phyloP scores from a whole-genome alignment of 805 yeast species.

The Komagataella pseudopastoris region DNA sequence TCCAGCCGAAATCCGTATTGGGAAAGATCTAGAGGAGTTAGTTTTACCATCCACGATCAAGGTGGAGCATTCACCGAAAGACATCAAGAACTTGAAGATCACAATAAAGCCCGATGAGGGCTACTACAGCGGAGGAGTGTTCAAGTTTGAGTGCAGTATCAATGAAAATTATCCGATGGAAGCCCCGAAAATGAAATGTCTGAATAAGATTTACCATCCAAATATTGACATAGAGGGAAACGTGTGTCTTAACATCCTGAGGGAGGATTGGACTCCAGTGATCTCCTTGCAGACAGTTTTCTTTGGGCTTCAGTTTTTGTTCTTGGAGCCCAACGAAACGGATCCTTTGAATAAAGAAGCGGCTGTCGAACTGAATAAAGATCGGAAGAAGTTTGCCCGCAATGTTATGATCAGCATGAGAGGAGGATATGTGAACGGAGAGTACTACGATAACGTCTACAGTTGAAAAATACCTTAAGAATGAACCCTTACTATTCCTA shows the following conservation, averaged over 20 bases:
- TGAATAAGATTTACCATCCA: constrained; percentile 76
- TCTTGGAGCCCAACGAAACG: constrained; percentile 80
- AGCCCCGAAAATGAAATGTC: constrained; percentile 74
- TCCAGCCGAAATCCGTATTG: constrained; percentile 67
- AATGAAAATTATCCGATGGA: constrained; percentile 78
- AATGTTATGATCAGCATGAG: constrained; percentile 53
- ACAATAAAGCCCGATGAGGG: constrained; percentile 59
- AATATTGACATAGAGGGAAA: constrained; percentile 86
- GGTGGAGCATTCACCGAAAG: constrained; percentile 33
- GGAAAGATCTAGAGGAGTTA: constrained; percentile 63
- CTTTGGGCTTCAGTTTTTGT: constrained; percentile 75
- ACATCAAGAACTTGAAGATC: constrained; percentile 50
- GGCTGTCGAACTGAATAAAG: constrained; percentile 41
- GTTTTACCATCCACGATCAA: constrained; percentile 45
- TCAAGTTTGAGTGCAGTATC: constrained; percentile 53
- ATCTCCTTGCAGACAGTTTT: constrained; percentile 68
- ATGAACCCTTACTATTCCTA: background rate
- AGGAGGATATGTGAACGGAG: constrained; percentile 53
- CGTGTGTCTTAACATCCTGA: constrained; percentile 76
- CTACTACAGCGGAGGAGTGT: constrained; percentile 52
- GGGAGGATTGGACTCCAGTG: constrained; percentile 97
- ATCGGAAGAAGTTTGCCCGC: constrained; percentile 33
- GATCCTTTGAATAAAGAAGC: constrained; percentile 93
- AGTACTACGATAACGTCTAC: constrained; percentile 49
- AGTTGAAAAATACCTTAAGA: constrained; percentile 2